Base-by-base conservation (phyloP, 1,284 basidiomycete species). In the Rhizoctonia solani region DNA sequence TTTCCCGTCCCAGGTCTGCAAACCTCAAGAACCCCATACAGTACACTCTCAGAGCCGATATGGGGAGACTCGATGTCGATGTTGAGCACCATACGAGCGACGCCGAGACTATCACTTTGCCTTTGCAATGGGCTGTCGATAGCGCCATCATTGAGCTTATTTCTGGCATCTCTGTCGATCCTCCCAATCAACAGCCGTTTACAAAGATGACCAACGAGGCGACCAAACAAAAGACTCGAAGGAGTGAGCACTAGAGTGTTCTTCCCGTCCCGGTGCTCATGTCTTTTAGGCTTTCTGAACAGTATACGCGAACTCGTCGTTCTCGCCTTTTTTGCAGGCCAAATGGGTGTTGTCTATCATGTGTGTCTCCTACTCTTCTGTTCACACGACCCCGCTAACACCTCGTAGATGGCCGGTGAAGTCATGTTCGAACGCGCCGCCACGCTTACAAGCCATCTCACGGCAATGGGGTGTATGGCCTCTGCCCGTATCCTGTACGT, bases 41-140 rank as follows among this genome's bases (percentile, higher is more conserved):
- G 72, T 93, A 92, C 73, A 91, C 89, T 0, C 82, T 92, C 54
- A 77, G 82, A 21, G 86, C 84, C 0, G 90, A 92, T 73, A 81
- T 79, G 3, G 89, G 90, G 6, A 77, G 91, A 30, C 76, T 77
- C 29, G 81, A 83, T 68, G 82, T 92, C 68, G 83, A 92, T 72
- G 88, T 90, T 3, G 77, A 80, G 32, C 78, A 80, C 32, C 87
- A 90, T 73, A 81, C 76, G 1, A 86, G 88, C 69, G 89, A 91
- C 76, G 86, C 87, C 72, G 89, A 91, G 75, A 77, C 78, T 58
- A 79, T 87, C 56, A 79, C 89, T 30, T 74, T 92, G n/a, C 90
- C 90, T 0, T 73, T 92, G 14, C 90, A 93, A 72, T 88, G 89
- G 82, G 88, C 89, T 4, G 79, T 93, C 34, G 90, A 92, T 29